These are phyloP conservation scores for Pseudocercospora fijiensis DNA, from an alignment of 2,329 filamentous ascomycete species.

Conservation along the genomic window DNA sequence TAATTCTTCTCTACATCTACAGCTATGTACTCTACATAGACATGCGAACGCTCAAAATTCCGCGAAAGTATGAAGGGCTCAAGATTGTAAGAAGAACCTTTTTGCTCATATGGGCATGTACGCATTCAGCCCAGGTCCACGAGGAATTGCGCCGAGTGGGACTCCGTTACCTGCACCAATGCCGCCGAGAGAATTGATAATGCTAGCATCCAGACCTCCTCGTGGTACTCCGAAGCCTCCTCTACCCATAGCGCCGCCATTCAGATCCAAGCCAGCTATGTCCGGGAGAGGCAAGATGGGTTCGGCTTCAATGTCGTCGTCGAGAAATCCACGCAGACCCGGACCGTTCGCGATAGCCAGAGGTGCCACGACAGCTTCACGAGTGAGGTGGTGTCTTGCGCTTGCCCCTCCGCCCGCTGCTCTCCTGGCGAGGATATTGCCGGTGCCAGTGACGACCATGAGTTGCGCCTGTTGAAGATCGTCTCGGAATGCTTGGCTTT, in stretches of 20 bases:
- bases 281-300: neutral
- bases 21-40: neutral
- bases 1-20: neutral
- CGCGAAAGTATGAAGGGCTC: neutral
- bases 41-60: neutral
- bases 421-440: neutral
- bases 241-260: neutral
- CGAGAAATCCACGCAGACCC: neutral
- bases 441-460: neutral
- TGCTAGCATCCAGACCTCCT: neutral
- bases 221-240: neutral
- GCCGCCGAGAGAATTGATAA: neutral
- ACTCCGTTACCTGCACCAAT: neutral
- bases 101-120: neutral
- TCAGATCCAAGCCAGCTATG: neutral
- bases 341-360: neutral
- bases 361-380: neutral
- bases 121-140: neutral
- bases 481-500: slow-evolving; percentile 16
- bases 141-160: neutral
- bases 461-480: slow-evolving; percentile 6
- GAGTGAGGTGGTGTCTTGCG: neutral
- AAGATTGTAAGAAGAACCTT: too few relatives aligned
- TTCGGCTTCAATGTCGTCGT: neutral
- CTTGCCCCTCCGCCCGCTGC: neutral